Base-by-base conservation (phyloP, 225 moss, liverwort and hornwort species). In the Thuidium tamariscinum region DNA sequence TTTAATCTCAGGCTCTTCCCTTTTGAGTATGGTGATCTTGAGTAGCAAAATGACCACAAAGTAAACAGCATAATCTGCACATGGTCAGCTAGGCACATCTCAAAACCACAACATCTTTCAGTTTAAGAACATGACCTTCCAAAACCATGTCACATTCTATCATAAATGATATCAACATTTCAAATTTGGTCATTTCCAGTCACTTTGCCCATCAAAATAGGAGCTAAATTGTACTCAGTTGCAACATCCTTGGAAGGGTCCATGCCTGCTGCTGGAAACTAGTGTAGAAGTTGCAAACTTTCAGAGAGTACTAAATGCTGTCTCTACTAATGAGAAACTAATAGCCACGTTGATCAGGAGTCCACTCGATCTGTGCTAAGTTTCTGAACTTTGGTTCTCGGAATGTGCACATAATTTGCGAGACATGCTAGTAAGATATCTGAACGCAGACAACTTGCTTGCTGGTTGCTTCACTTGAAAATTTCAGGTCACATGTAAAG, bases 401-500 rank as follows among this genome's bases (percentile, higher is more conserved):
- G 37, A 42, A 61, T 44, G 54, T 13, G 39, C 29, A 66, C 60
- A 71, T 36, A 60, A 79, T 41, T 74, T 74, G 54, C 68, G 19
- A 86, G 62, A 69, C 46, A 86, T 80, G 74, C 85, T 79, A 52
- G 51, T 36, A 64, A 83, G 66, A 79, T 67, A 73, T n/a, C 74
- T 48, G 60, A 80, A 80, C 37, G 56, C 68, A 75, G 25, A 80
- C 13, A 68, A 83, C 32, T 48, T 68, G 37, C 44, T 59, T 27
- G 37, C 60, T 54, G 56, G 15, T 87, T 74, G 73, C 59, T 79
- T 46, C 32, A 32, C 37, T 74, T 25, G 44, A 80, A 54, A 80
- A 56, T 66, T 79, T 46, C 56, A 44, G 51, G 81, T 95, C 92
- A 95, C 75, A 95, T 89, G 83, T 96, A 96, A 84, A 96, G 90